phyloP scores from a whole-genome alignment of 805 yeast species.

The Candida berthetii region DNA sequence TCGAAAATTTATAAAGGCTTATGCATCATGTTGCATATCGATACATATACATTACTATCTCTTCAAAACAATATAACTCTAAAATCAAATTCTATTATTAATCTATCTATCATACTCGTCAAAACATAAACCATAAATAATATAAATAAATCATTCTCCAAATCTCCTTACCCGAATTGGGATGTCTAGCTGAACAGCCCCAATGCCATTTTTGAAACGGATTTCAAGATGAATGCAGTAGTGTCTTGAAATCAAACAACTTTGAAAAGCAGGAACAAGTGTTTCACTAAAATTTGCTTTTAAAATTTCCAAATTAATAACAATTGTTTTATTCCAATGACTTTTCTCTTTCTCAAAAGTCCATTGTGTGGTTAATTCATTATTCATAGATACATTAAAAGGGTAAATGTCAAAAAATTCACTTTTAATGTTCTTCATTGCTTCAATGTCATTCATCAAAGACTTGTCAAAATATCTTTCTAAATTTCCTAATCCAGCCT shows the following conservation, averaged over 20 bases:
- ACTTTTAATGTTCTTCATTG: constrained; percentile 13
- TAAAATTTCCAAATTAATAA: constrained; percentile 32
- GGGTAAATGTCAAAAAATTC: constrained; percentile 5
- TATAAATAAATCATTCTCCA: constrained; percentile 5
- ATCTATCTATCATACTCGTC: no score
- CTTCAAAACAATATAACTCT: no score
- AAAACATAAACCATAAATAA: no score
- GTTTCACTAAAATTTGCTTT: constrained; percentile 39
- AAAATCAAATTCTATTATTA: no score
- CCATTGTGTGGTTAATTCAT: constrained; percentile 14
- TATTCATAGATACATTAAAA: neutral
- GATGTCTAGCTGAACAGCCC: constrained; percentile 24
- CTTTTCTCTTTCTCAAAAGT: constrained; percentile 20
- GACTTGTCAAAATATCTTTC: constrained; percentile 7
- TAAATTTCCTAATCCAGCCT: constrained; percentile 2
- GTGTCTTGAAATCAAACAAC: constrained; percentile 51
- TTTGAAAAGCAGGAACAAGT: constrained; percentile 56
- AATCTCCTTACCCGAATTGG: constrained; percentile 31
- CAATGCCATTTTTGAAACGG: constrained; percentile 25
- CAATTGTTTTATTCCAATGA: constrained; percentile 24
- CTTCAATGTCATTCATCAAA: constrained; percentile 10
- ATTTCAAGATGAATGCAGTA: constrained; percentile 46
- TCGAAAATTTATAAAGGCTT: no score
- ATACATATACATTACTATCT: no score
- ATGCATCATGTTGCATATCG: no score